These are phyloP conservation scores for Drechslerella dactyloides DNA, from an alignment of 2,329 filamentous ascomycete genomes.

Conservation along the genomic window DNA sequence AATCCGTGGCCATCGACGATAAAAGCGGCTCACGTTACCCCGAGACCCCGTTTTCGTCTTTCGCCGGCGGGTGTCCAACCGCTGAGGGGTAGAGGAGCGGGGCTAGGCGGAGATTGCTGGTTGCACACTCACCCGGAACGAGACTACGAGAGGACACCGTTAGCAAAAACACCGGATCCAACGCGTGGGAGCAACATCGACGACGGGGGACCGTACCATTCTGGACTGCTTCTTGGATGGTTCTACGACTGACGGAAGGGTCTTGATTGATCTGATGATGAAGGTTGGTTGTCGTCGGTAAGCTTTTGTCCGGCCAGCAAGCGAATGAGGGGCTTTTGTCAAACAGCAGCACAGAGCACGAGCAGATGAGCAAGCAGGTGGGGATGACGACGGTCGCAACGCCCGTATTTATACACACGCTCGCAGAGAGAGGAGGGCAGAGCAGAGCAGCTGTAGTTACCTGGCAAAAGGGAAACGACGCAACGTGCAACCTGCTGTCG, in stretches of 20 bases:
- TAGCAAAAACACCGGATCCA: slow-evolving; percentile 4
- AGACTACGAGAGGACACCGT: slow-evolving; percentile 14
- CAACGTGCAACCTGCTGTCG: neutral
- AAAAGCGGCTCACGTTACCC: neutral
- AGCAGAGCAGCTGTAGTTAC: slow-evolving; percentile 19
- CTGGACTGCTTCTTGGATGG: slow-evolving; percentile 14
- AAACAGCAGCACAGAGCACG: slow-evolving; percentile 26
- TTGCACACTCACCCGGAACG: slow-evolving; percentile 39
- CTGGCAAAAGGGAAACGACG: slow-evolving; percentile 25
- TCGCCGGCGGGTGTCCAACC: neutral
- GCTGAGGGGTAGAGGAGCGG: slow-evolving; percentile 7
- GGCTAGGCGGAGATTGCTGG: neutral
- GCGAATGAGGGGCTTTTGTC: slow-evolving; percentile 37
- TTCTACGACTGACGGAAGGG: neutral
- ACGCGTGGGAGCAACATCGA: neutral
- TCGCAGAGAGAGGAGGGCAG: neutral
- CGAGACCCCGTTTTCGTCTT: neutral
- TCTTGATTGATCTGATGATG: slow-evolving; percentile 23
- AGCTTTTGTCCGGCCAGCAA: slow-evolving; percentile 18
- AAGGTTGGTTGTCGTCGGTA: slow-evolving; percentile 10
- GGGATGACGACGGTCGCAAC: slow-evolving; percentile 4
- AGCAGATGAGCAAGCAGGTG: slow-evolving; percentile 3
- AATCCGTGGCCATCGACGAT: too few relatives aligned
- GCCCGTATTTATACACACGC: slow-evolving; percentile 30
- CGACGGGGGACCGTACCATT: slow-evolving; percentile 26